Conservation (phyloP, 331 rosid genomes). For the Prunus yedoensis region DNA sequence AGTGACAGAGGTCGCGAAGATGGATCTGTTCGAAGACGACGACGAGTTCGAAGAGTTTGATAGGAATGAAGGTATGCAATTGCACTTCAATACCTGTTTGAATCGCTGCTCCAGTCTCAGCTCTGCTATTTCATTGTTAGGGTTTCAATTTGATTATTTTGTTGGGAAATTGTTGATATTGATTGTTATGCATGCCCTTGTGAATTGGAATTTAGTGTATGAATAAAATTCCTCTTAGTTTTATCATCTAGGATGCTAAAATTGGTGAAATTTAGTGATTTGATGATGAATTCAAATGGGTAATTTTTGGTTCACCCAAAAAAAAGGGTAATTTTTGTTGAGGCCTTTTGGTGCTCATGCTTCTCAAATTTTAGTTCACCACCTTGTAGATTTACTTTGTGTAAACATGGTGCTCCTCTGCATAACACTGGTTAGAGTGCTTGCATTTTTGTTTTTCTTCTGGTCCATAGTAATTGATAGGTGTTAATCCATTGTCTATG, state of each 20-base stretch:
- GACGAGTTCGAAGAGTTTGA: slow-evolving; percentile 92
- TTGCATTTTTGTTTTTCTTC: neutral
- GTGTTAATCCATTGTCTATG: neutral
- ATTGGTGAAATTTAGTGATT: neutral
- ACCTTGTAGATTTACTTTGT: neutral
- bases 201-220: neutral
- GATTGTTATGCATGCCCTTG: neutral
- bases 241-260: neutral
- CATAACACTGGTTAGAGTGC: neutral
- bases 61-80: slow-evolving; percentile 55
- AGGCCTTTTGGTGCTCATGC: neutral
- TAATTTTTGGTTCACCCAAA: neutral
- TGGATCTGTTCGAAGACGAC: slow-evolving; percentile 86
- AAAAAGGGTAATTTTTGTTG: neutral
- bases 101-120: neutral
- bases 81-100: neutral
- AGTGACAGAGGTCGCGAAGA: slow-evolving; percentile 66
- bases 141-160: neutral
- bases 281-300: neutral
- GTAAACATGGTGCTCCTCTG: neutral
- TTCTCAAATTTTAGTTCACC: neutral
- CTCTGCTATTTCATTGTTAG: neutral
- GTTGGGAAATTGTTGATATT: neutral
- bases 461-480: neutral
- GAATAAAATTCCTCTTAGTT: neutral